phyloP scores from a whole-genome alignment of 345 rosid species.

The Carallia pectinifolia region DNA sequence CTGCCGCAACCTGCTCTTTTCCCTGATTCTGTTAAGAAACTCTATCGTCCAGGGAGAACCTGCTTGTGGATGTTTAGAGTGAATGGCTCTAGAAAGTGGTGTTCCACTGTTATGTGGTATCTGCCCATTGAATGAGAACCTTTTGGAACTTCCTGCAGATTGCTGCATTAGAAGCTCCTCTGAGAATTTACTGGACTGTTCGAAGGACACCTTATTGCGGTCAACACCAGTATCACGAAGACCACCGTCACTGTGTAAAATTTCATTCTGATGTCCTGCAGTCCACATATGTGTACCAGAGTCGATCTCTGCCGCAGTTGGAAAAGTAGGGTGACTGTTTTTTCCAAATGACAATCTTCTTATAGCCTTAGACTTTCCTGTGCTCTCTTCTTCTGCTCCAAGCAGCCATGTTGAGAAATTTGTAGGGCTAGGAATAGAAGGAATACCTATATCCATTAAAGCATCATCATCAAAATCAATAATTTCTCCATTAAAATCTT shows the following conservation, averaged over 20 bases:
- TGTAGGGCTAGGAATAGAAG: constrained; percentile 30
- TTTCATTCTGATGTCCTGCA: constrained; percentile 28
- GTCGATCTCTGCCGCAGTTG: constrained; percentile 45
- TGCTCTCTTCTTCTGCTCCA: constrained; percentile 41
- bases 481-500: constrained; percentile 57
- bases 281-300: constrained; percentile 33
- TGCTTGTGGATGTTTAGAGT: constrained; percentile 43
- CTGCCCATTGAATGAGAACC: constrained; percentile 43
- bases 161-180: constrained; percentile 39
- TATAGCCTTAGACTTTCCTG: constrained; percentile 42
- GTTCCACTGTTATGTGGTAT: constrained; percentile 54
- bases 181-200: constrained; percentile 36
- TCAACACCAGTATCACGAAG: constrained; percentile 21
- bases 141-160: constrained; percentile 36
- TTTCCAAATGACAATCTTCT: constrained; percentile 54
- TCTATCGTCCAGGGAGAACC: constrained; percentile 95
- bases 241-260: constrained; percentile 25
- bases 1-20: constrained; percentile 66
- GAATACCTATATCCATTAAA: constrained; percentile 32
- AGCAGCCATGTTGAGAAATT: constrained; percentile 36
- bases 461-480: constrained; percentile 41
- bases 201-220: constrained; percentile 31
- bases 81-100: constrained; percentile 61
- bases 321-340: constrained; percentile 40
- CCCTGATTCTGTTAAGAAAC: constrained; percentile 77